Evolutionary conservation across 495 filamentous ascomycete species (phyloP).

Genomic region (Margaritispora aquatica): DNA sequence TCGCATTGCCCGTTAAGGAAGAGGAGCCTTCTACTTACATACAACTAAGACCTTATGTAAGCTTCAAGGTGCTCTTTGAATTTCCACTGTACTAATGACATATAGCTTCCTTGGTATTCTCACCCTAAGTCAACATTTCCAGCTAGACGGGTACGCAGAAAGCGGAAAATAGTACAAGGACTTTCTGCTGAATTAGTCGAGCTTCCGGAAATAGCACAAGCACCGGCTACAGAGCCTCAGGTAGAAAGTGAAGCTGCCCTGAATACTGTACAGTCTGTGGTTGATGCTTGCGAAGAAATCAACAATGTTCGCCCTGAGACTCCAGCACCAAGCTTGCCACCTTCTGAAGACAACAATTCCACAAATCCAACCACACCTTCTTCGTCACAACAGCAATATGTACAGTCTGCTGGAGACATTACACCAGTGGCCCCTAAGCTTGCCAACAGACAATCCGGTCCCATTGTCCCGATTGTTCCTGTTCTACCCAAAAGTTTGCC

Average conservation of each 20-base stretch:
- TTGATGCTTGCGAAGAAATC: constrained; percentile 19
- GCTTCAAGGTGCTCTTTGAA: constrained; percentile 23
- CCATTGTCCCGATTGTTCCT: constrained; percentile 63
- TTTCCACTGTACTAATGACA: constrained; percentile 10
- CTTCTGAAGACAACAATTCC: constrained; percentile 45
- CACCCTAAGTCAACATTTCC: constrained; percentile 63
- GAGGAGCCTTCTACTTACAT: constrained; percentile 6
- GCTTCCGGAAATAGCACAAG: constrained; percentile 24
- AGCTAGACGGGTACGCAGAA: constrained; percentile 30
- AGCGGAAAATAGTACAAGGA: constrained; percentile 22
- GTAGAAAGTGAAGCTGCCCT: constrained; percentile 28
- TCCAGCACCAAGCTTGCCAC: constrained; percentile 57
- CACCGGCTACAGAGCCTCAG: constrained; percentile 7
- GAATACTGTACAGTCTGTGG: not conserved
- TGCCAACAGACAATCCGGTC: constrained; percentile 23
- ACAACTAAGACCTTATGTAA: constrained; percentile 61
- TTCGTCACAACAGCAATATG: constrained; percentile 43
- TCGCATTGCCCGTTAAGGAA: constrained; percentile 10
- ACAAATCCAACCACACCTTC: constrained; percentile 70
- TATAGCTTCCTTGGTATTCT: constrained; percentile 79
- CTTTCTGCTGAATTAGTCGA: constrained; percentile 22
- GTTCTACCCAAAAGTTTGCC: constrained; percentile 50
- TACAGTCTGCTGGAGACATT: constrained; percentile 41
- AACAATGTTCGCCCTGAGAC: constrained; percentile 51
- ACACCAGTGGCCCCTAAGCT: constrained; percentile 19